These are phyloP conservation scores for Aspergillus saccharolyticus DNA, from an alignment of 495 filamentous ascomycete genomes.

Conservation along the genomic window DNA sequence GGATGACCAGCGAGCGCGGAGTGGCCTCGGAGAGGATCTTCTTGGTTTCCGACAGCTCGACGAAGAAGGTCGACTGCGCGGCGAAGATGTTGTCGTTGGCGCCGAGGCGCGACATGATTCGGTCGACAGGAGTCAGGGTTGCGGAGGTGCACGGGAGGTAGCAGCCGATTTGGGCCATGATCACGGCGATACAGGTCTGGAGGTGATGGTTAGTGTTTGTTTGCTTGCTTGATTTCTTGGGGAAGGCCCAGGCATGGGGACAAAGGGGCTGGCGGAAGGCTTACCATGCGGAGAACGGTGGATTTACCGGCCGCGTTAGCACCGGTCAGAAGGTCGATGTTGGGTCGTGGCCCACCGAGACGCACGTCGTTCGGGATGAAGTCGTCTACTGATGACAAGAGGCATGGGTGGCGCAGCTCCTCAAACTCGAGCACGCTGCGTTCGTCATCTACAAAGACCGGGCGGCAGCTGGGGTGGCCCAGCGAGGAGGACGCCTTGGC, in stretches of 20 bases:
- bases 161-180: conserved; percentile 98
- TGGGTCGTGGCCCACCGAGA: conserved; percentile 73
- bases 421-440: conserved; percentile 84
- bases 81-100: conserved; percentile 99
- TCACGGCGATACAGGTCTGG: conserved; percentile 87
- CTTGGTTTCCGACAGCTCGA: conserved; percentile 95
- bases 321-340: conserved; percentile 89
- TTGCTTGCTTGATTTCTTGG: too few species aligned
- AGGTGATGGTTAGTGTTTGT: conserved; percentile 3
- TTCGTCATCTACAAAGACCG: conserved; percentile 75
- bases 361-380: conserved; percentile 97
- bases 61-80: conserved; percentile 96
- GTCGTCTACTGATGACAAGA: conserved; percentile 79
- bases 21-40: conserved; percentile 97
- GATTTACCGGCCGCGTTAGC: conserved; percentile 98
- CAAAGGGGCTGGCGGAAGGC: conserved; percentile 15
- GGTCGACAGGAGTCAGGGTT: conserved; percentile 84
- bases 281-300: conserved; percentile 93
- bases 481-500: conserved; percentile 80
- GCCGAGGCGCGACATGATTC: conserved; percentile 98
- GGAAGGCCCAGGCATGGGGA: too few species aligned
- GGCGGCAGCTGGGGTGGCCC: conserved; percentile 84
- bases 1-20: conserved; percentile 89
- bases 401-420: conserved; percentile 91
- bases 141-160: conserved; percentile 83